These are phyloP conservation scores for Geoglossum cookeanum DNA, from an alignment of 2,329 filamentous ascomycete genomes.

Conservation along the genomic window DNA sequence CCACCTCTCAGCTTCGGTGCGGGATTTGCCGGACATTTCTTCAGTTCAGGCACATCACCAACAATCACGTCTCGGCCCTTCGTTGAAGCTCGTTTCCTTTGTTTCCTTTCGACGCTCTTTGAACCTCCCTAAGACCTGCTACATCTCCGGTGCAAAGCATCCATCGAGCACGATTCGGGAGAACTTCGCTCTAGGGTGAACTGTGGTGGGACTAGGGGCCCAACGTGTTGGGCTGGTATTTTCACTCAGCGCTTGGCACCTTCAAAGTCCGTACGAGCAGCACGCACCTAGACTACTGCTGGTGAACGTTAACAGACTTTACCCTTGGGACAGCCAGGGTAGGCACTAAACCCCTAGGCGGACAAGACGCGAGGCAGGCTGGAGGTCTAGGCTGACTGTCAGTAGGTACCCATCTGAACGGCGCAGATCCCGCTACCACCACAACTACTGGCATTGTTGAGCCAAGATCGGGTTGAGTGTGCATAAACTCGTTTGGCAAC, in stretches of 20 bases:
- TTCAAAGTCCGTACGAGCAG: background rate
- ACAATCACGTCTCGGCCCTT: conserved; percentile 5
- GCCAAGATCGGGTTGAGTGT: background rate
- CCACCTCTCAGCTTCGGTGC: background rate
- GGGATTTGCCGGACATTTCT: background rate
- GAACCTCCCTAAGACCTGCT: conserved; percentile 16
- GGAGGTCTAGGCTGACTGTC: background rate
- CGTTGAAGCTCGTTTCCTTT: conserved; percentile 13
- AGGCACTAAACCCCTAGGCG: background rate
- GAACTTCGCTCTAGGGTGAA: background rate
- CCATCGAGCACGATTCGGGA: conserved; percentile 2
- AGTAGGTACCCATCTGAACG: background rate
- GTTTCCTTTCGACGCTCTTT: conserved; percentile 17
- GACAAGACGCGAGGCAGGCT: background rate
- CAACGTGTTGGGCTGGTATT: background rate
- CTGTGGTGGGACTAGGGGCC: background rate
- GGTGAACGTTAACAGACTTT: background rate
- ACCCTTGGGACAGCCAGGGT: background rate
- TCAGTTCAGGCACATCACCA: background rate
- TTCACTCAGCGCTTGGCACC: background rate
- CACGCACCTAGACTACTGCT: background rate
- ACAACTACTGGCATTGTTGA: no score
- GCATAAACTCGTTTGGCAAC: background rate
- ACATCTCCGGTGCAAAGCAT: background rate
- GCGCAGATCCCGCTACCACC: background rate